A percentile compares a stretch with the other conserved stretches of the same genome.
These are phyloP conservation scores for Citrullus colocynthis DNA, from an alignment of 306 rosid species.

Conservation along the genomic window DNA sequence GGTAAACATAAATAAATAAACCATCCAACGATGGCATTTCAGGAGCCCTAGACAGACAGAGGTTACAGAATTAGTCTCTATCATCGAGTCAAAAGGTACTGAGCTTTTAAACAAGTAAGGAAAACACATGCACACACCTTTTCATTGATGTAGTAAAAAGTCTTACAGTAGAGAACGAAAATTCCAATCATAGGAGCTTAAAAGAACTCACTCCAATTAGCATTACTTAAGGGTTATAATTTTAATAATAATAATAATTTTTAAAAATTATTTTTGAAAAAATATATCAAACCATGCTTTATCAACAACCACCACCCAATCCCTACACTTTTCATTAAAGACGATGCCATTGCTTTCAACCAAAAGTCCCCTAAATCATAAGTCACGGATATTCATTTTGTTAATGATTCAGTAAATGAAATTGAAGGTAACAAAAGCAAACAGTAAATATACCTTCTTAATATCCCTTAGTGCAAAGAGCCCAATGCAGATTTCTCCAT, in stretches of 20 bases:
- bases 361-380: background rate
- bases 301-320: background rate
- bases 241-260: background rate
- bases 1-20: background rate
- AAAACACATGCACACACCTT: background rate
- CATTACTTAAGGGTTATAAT: background rate
- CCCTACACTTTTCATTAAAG: background rate
- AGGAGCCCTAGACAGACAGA: background rate
- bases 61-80: background rate
- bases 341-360: background rate
- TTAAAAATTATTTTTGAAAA: background rate
- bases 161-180: background rate
- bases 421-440: background rate
- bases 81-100: background rate
- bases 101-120: background rate
- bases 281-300: background rate
- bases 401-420: background rate
- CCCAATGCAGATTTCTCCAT: slow-evolving; percentile 98
- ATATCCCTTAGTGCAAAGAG: slow-evolving; percentile 80
- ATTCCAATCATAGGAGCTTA: background rate
- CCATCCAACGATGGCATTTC: background rate
- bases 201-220: background rate
- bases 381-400: background rate
- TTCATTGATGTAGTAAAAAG: background rate
- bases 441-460: slow-evolving; percentile 56